Evolutionary conservation across 805 yeast genomes (phyloP).

Genomic region (Barnettozyma pratensis): DNA sequence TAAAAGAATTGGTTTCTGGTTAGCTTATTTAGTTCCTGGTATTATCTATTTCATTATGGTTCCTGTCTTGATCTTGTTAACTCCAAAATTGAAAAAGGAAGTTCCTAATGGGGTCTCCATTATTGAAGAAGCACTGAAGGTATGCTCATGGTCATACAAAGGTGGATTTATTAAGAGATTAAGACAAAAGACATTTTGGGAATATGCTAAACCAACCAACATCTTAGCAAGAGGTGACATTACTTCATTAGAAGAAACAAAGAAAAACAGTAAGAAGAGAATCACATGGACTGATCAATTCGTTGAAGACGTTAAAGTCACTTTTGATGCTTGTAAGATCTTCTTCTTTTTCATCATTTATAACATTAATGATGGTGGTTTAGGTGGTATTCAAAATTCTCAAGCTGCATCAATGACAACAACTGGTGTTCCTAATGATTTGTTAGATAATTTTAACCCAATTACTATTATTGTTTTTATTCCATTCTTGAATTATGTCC

Average conservation of each 20-base stretch:
- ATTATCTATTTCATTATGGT: slow-evolving; percentile 49
- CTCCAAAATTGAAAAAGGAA: slow-evolving; percentile 21
- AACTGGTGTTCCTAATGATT: slow-evolving; percentile 75
- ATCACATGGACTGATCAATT: slow-evolving; percentile 57
- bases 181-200: slow-evolving; percentile 39
- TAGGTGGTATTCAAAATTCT: slow-evolving; percentile 32
- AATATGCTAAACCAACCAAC: slow-evolving; percentile 52
- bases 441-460: slow-evolving; percentile 70
- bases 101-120: slow-evolving; percentile 32
- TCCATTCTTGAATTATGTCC: slow-evolving; percentile 55
- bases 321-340: slow-evolving; percentile 66
- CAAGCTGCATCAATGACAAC: slow-evolving; percentile 69
- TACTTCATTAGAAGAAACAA: slow-evolving; percentile 5
- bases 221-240: slow-evolving; percentile 38
- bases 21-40: slow-evolving; percentile 67
- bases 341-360: slow-evolving; percentile 65
- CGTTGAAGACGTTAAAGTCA: slow-evolving; percentile 64
- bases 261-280: slow-evolving; percentile 17
- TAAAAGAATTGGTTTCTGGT: slow-evolving; percentile 58
- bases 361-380: slow-evolving; percentile 68
- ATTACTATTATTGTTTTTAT: slow-evolving; percentile 70
- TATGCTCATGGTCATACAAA: slow-evolving; percentile 35
- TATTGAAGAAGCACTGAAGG: slow-evolving; percentile 36
- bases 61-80: slow-evolving; percentile 33
- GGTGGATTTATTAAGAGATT: slow-evolving; percentile 39